These are phyloP conservation scores for Thermothielavioides terrestris DNA, from an alignment of 495 filamentous ascomycete genomes.

Conservation along the genomic window DNA sequence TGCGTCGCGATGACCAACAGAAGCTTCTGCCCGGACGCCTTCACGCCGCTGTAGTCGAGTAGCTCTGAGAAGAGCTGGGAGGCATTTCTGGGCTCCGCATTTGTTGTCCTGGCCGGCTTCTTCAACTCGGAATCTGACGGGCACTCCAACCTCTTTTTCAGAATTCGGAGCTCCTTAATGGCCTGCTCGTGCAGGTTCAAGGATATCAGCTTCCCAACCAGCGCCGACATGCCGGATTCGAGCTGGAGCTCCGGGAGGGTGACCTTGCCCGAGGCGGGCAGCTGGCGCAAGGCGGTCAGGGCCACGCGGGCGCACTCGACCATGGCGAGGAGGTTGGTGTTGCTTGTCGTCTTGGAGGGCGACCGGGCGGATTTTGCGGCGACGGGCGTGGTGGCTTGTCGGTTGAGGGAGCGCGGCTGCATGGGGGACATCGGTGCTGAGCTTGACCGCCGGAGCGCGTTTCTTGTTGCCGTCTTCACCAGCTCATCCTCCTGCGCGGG, in stretches of 20 bases:
- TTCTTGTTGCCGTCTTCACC: constrained; percentile 29
- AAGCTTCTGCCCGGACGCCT: constrained; percentile 32
- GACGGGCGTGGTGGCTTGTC: constrained; percentile 38
- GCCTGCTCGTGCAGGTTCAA: constrained; percentile 69
- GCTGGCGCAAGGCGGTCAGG: constrained; percentile 57
- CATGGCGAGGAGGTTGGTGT: constrained; percentile 33
- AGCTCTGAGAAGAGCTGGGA: constrained; percentile 50
- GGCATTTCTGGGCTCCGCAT: constrained; percentile 24
- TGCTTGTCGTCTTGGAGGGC: constrained; percentile 18
- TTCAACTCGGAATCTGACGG: constrained; percentile 22
- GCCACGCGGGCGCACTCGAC: constrained; percentile 73
- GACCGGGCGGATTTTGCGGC: constrained; percentile 24
- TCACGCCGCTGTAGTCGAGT: constrained; percentile 46
- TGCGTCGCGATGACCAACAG: constrained; percentile 45
- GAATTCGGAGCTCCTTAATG: constrained; percentile 60
- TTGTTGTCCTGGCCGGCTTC: constrained; percentile 20
- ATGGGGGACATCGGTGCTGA: constrained; percentile 44
- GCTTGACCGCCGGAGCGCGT: constrained; percentile 35
- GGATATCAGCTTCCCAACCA: constrained; percentile 63
- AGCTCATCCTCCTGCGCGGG: constrained; percentile 23
- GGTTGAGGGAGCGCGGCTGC: constrained; percentile 47
- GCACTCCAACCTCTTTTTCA: constrained; percentile 54
- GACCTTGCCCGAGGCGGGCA: constrained; percentile 43
- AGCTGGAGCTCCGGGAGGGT: constrained; percentile 60
- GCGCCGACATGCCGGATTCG: constrained; percentile 71